Percentiles rank a stretch among this genome's conserved stretches.
phyloP scores from a whole-genome alignment of 2,329 filamentous ascomycete genomes.

The Metarhizium humberi region DNA sequence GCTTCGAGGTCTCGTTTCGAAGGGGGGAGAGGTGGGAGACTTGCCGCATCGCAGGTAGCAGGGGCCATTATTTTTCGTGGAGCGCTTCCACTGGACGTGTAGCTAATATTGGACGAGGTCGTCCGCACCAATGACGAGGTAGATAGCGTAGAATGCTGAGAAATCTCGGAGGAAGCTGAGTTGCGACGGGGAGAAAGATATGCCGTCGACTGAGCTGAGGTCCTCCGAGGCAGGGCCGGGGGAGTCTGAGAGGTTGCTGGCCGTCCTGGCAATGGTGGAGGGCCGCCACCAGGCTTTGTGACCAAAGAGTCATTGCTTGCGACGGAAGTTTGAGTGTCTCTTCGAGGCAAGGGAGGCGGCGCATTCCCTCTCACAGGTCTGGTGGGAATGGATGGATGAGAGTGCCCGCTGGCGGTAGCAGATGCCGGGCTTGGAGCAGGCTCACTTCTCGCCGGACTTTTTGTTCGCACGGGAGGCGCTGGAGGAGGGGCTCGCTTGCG shows the following conservation, averaged over 20 bases:
- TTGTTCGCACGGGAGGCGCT: constrained; percentile 32
- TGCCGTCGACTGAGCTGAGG: constrained; percentile 30
- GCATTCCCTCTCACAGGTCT: constrained; percentile 28
- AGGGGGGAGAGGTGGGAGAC: constrained; percentile 48
- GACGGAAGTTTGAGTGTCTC: constrained; percentile 14
- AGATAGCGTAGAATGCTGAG: constrained; percentile 44
- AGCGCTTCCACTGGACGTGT: constrained; percentile 31
- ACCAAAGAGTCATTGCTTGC: constrained; percentile 2
- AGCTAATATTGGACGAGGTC: constrained; percentile 38
- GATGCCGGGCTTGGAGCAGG: constrained; percentile 20
- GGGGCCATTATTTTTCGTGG: constrained; percentile 42
- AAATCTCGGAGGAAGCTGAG: constrained; percentile 50
- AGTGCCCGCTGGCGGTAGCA: constrained; percentile 12
- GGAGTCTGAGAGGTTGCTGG: constrained; percentile 28
- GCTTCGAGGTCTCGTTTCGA: constrained; percentile 44
- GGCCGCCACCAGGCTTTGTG: constrained; percentile 13
- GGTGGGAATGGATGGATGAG: constrained; percentile 22
- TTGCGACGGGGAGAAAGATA: constrained; percentile 35
- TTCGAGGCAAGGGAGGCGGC: constrained; percentile 27
- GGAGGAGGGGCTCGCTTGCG: constrained; percentile 30
- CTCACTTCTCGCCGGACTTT: constrained; percentile 25
- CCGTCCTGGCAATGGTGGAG: constrained; percentile 25
- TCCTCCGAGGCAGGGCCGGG: constrained; percentile 39
- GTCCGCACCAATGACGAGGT: constrained; percentile 38
- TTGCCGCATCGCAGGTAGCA: constrained; percentile 45